Base-by-base conservation (phyloP, 1,139 yeast genomes). In the Yamadazyma songkhlaensis region DNA sequence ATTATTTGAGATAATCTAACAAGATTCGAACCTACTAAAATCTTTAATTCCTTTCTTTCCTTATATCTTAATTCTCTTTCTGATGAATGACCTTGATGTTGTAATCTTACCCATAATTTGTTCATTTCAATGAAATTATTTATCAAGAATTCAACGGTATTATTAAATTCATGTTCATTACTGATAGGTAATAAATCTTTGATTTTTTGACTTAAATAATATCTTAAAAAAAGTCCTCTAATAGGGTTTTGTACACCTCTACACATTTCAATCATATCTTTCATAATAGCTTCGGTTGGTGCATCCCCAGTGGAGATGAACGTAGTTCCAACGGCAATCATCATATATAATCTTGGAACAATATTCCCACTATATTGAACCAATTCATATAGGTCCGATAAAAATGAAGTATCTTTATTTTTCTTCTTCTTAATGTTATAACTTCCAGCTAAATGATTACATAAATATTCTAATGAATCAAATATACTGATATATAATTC, bases 191-290 rank as follows among this genome's bases (percentile, higher is more conserved):
- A 61, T 41, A 84, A 65, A 50, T 81, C 84, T 50, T 89, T 84
- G 13, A 89, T 84, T 45, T 90, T 72, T 57, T 92, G 97, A 4
- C 92, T 81, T 33, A 92, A 67, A 57, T 88, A 92, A 64, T 92
- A 90, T 38, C 98, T 71, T 52, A 94, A 66, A 58, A 92, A 92
- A 44, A 92, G 66, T 1, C 98, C 98, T 44, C 92, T 68, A 25
- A 88, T 79, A 0, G 98, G 98, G 55, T 88, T 94, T 60, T 92
- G 98, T 2, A 90, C 96, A n/a, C 97, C 98, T 31, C 95, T 77
- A 47, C 96, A 84, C 98, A 92, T 92, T 59, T 94, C 98, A 57
- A 92, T 83, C 95, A 94, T 84, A 57, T 92, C 98, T 57, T 85
- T 87, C 81, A 92, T 78, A 40, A 94, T 84, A 49, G 90, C 97